Evolutionary conservation across 2,329 filamentous ascomycete genomes (phyloP).

Genomic region (Penicillium sp.): DNA sequence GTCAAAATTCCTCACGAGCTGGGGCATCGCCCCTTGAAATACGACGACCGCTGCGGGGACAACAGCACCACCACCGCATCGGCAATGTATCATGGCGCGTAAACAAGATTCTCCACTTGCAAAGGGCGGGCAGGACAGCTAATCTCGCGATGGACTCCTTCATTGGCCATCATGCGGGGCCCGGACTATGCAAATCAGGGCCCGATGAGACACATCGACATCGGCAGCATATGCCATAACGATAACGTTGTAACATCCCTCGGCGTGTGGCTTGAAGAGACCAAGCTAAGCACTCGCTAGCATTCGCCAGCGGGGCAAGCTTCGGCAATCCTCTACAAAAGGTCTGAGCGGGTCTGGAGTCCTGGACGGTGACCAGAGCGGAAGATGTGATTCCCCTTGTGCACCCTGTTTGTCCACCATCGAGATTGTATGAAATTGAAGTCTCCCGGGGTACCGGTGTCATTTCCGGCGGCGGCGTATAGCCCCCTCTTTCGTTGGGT

Average conservation of each 20-base stretch:
- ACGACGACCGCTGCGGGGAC: slow-evolving; percentile 4
- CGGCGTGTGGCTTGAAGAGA: slow-evolving; percentile 4
- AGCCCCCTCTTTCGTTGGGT: neutral
- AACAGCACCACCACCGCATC: slow-evolving; percentile 1
- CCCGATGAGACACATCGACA: slow-evolving; percentile 16
- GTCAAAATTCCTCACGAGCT: neutral
- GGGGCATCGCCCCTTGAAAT: slow-evolving; percentile 18
- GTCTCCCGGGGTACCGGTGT: neutral
- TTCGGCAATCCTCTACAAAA: slow-evolving; percentile 8
- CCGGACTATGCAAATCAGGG: slow-evolving; percentile 9
- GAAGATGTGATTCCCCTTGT: neutral
- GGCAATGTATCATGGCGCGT: slow-evolving; percentile 8
- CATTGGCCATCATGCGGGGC: slow-evolving; percentile 17
- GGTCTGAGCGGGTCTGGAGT: neutral
- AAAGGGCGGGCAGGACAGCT: slow-evolving; percentile 1
- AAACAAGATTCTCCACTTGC: slow-evolving; percentile 10
- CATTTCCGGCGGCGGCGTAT: slow-evolving; percentile 7
- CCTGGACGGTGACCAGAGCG: neutral
- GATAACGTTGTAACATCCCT: neutral
- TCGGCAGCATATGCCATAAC: neutral
- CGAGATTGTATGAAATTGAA: neutral
- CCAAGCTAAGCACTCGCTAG: slow-evolving; percentile 11
- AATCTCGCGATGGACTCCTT: neutral
- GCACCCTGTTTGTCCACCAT: neutral
- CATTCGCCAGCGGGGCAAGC: slow-evolving; percentile 3